Evolutionary conservation across 148 eudicot genomes (phyloP).

Genomic region (Chenopodium album): DNA sequence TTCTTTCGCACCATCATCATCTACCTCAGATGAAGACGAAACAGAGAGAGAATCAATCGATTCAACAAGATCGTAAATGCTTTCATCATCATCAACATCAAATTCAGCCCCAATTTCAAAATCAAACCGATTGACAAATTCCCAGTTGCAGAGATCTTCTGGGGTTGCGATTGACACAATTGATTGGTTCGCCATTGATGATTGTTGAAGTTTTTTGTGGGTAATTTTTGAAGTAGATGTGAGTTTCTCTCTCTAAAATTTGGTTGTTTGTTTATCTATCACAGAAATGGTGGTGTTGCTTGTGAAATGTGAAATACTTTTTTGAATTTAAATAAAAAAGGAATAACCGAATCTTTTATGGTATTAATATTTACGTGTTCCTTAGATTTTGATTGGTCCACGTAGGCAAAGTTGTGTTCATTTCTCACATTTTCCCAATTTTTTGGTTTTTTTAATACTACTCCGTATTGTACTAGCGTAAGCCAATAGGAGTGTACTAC

Average conservation of each 20-base stretch:
- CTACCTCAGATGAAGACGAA: background rate
- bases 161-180: background rate
- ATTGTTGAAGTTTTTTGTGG: background rate
- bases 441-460: background rate
- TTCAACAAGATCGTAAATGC: constrained; percentile 18
- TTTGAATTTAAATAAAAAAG: background rate
- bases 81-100: constrained; percentile 1
- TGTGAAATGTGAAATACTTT: background rate
- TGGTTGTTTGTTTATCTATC: background rate
- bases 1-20: background rate
- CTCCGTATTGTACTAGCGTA: too few relatives aligned
- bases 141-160: constrained; percentile 50
- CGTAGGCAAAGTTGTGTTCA: background rate
- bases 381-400: constrained; percentile 23
- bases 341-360: constrained; percentile 7
- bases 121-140: constrained; percentile 38
- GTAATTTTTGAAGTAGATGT: background rate
- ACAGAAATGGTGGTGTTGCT: background rate
- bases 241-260: background rate
- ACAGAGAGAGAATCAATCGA: constrained; percentile 27
- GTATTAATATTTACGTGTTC: constrained; percentile 24
- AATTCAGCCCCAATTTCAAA: constrained; percentile 14
- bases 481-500: too few relatives aligned
- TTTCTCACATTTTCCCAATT: background rate
- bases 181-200: constrained; percentile 27